Percentiles rank a stretch among this genome's conserved stretches.
These are phyloP conservation scores for Endocalyx cinctus DNA, from an alignment of 2,329 filamentous ascomycete species.

Conservation along the genomic window DNA sequence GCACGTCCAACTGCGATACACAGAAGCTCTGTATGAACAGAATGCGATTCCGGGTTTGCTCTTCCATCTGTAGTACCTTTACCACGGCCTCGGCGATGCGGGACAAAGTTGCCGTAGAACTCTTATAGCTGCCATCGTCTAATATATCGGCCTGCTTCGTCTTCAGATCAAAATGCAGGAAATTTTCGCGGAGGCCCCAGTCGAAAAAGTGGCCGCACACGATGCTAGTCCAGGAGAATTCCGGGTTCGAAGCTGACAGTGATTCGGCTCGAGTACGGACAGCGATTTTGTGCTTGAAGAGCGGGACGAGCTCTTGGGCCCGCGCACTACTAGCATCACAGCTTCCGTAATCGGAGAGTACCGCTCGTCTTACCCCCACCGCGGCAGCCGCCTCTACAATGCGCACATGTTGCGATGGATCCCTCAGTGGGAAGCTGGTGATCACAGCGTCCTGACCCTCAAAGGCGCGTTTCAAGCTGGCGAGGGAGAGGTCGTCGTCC, in stretches of 20 bases:
- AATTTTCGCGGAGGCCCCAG: slow-evolving; percentile 32
- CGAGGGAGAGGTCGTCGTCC: slow-evolving; percentile 25
- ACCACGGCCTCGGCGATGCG: slow-evolving; percentile 31
- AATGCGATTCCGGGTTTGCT: slow-evolving; percentile 27
- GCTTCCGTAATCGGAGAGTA: slow-evolving; percentile 38
- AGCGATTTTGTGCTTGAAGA: slow-evolving; percentile 30
- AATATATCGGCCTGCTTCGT: slow-evolving; percentile 28
- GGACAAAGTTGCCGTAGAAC: slow-evolving; percentile 31
- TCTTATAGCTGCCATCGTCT: slow-evolving; percentile 26
- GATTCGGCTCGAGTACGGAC: slow-evolving; percentile 27
- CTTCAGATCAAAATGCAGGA: slow-evolving; percentile 31
- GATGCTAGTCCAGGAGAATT: slow-evolving; percentile 34
- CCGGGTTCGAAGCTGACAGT: slow-evolving; percentile 15
- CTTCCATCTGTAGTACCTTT: slow-evolving; percentile 21
- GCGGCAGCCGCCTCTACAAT: slow-evolving; percentile 32
- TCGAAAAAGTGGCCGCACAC: slow-evolving; percentile 38
- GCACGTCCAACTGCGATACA: slow-evolving; percentile 31
- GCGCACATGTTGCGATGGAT: slow-evolving; percentile 27
- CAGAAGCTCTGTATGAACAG: slow-evolving; percentile 38
- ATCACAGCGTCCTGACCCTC: slow-evolving; percentile 33
- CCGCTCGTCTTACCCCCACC: slow-evolving; percentile 31
- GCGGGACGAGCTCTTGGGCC: slow-evolving; percentile 30
- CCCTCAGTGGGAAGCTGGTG: slow-evolving; percentile 27
- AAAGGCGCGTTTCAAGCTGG: slow-evolving; percentile 26
- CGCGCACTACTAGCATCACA: slow-evolving; percentile 30